These are phyloP conservation scores for Trichosanthes cucumerina DNA, from an alignment of 306 rosid species.

Conservation along the genomic window DNA sequence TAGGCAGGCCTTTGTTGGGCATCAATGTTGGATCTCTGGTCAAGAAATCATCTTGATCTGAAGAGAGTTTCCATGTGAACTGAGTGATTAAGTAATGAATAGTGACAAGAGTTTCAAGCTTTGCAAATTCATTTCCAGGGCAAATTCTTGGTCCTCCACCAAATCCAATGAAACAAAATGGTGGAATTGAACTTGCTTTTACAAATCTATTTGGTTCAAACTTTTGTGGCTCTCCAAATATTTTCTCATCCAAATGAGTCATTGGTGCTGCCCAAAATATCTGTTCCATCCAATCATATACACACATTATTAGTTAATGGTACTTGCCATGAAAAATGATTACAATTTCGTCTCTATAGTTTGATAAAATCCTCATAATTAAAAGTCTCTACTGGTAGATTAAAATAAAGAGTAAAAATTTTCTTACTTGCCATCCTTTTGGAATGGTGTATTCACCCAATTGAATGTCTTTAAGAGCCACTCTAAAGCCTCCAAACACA, in stretches of 20 bases:
- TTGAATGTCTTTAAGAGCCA: constrained; percentile 42
- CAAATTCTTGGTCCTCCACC: constrained; percentile 66
- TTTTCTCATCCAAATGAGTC: constrained; percentile 56
- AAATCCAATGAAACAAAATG: constrained; percentile 49
- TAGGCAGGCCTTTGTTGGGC: constrained; percentile 48
- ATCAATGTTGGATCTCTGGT: constrained; percentile 47
- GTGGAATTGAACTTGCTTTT: constrained; percentile 42
- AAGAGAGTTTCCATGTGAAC: constrained; percentile 55
- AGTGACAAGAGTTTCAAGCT: constrained; percentile 47
- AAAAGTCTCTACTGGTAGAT: no score
- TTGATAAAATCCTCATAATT: no score
- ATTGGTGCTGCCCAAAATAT: constrained; percentile 56
- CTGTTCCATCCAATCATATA: constrained; percentile 11
- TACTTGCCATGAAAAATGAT: no score
- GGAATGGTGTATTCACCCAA: constrained; percentile 56
- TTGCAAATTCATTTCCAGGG: constrained; percentile 61
- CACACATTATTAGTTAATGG: neutral
- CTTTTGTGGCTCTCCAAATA: constrained; percentile 55
- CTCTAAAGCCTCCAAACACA: constrained; percentile 46
- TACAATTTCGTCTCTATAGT: no score
- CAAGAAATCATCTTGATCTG: constrained; percentile 43
- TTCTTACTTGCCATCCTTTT: constrained; percentile 80
- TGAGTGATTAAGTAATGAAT: constrained; percentile 55
- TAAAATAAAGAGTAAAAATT: neutral
- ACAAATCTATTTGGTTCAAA: constrained; percentile 68